These are phyloP conservation scores for Borovskyia barvae DNA, from an alignment of 208 protist species.

Conservation along the genomic window DNA sequence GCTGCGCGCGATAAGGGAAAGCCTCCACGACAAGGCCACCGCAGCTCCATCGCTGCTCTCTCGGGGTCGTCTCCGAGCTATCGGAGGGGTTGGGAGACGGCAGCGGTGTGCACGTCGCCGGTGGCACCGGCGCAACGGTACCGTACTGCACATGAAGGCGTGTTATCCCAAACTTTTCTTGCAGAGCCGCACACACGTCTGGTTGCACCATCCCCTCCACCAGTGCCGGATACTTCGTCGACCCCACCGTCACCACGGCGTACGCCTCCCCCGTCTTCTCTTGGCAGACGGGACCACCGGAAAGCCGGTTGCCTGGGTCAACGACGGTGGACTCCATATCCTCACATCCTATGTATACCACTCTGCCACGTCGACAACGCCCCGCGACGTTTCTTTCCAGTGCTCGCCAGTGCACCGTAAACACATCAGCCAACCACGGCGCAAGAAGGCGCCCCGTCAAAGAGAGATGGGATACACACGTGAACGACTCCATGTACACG, in stretches of 20 bases:
- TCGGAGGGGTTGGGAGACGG: not conserved
- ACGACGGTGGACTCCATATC: not conserved
- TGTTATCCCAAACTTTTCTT: constrained; percentile 38
- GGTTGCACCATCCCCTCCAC: constrained; percentile 46
- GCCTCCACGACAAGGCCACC: constrained; percentile 55
- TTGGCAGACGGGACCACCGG: not conserved
- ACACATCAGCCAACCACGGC: constrained; percentile 73
- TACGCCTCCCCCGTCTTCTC: no score
- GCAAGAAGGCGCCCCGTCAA: constrained; percentile 69
- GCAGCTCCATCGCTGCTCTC: constrained; percentile 18
- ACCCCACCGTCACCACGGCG: constrained; percentile 89
- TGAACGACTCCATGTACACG: constrained; percentile 90
- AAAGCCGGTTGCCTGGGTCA: not conserved
- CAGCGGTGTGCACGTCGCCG: not conserved
- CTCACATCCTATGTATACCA: constrained; percentile 41
- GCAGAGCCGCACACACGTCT: constrained; percentile 35
- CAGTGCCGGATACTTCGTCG: constrained; percentile 76
- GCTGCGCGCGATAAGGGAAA: constrained; percentile 65
- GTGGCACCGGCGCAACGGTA: constrained; percentile 16
- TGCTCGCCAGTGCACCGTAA: constrained; percentile 76
- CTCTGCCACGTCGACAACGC: constrained; percentile 20
- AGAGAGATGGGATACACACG: constrained; percentile 80
- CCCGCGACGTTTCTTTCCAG: constrained; percentile 32
- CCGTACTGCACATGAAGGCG: constrained; percentile 81
- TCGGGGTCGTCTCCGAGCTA: not conserved